Base-by-base conservation (phyloP, 352 stramenopile genomes). In the Phytopythium oedochilum region DNA sequence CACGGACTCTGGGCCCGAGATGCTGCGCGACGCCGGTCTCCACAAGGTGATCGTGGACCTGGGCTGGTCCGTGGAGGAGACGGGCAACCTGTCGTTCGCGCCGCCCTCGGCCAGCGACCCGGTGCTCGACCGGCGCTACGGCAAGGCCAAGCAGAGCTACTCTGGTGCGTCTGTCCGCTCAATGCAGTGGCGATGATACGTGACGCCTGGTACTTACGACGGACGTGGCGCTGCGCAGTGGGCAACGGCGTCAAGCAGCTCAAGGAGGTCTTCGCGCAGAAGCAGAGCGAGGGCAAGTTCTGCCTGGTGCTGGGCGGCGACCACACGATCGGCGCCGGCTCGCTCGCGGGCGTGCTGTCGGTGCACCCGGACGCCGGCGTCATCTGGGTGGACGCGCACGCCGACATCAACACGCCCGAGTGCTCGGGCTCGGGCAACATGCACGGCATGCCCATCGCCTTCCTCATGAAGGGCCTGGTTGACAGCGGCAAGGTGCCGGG, bases 371-470 rank as follows among this genome's bases (percentile, higher is more conserved):
- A 98, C 55, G 94, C 94, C 10, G 93, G 94, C 38, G 77, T 99
- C 39, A 97, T 99, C 68, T 99, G 96, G 96, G 94, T 99, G 35
- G 96, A 99, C 66, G 96, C 96, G 7, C 96, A 99, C 75, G 96
- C 95, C 40, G 96, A 99, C 79, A 94, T 98, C 59, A 99, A 99
- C 78, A 98, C 92, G n/a, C 96, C 96, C 2, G 55, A 71, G 23
- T 84, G 78, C 17, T 97, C 85, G 20, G 88, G 73, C 43, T 93
- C 83, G 60, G 96, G 96, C 40, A 99, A 99, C 68, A 98, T 99
- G 89, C 96, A 99, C 75, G 96, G 96, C 40, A 99, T 99, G 96
- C 96, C 96, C 0, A 80, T 99, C 43, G 88, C 92, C 34, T 89
- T 99, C 64, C 67, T 98, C 28, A 97, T 98, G 78, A 66, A 90